Evolutionary conservation across 1,284 basidiomycete species (phyloP), one percentile per base, ranked within the genome.

Genomic region (Moniliophthora roreri): DNA sequence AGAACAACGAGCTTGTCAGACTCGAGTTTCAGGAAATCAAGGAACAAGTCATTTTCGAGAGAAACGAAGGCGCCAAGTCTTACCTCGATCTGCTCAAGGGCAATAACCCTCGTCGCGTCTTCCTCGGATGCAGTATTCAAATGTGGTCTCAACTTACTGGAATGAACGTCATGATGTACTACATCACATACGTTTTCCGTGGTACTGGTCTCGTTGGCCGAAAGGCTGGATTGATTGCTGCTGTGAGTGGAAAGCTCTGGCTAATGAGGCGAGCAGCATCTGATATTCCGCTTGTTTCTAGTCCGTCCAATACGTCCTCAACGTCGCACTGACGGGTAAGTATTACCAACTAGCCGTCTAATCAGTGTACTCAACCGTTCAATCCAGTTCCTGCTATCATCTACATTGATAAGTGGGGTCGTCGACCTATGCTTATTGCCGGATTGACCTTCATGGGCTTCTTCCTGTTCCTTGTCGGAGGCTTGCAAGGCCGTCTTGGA

Each of bases 21-120:
- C 81, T 92, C 57, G 92, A 93, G 66, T 91, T 76, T 62, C 80
- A 84, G 58, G 89, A 93, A 70, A 93, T 94, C 68, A 84, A 79
- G 65, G 76, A 84, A 51, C 87, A 92, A 65, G 69, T 72, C 15
- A 60, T 74, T 52, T 83, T 82, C 60, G 92, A 94, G 68, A 77
- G 79, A 23, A 81, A 72, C 0, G 79, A 89, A 63, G 88, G 87
- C n/a, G 85, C 86, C 28, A 89, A 87, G 65, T 84, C 82, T 0
- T 90, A 83, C 63, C 52, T 76, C n/a, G 89, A 91, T 66, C 73
- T 91, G n/a, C 56, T 91, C 58, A 81, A 78, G 56, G 72, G 74
- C 5, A 78, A 79, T 26, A 78, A 84, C 44, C 69, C 80, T 39
- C 78, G 82, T 42, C 81, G 85, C 58, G 83, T 86, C 15, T 64